A percentile compares a stretch with the other conserved stretches of the same genome.
Evolutionary conservation across 441 rosid genomes (phyloP).

Genomic region (Euphorbia schlechtendalii): DNA sequence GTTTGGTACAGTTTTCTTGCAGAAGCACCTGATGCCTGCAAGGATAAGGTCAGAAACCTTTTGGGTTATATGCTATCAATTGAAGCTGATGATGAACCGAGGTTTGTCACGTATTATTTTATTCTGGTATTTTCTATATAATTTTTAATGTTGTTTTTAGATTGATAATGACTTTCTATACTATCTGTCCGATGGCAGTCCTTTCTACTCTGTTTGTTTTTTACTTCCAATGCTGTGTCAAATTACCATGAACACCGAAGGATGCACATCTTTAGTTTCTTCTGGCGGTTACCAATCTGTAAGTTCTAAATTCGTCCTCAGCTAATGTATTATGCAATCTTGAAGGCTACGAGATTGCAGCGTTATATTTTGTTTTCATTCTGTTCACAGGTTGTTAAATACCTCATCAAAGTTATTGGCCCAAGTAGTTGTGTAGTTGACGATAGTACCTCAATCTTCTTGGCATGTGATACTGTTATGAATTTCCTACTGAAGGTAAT

Average conservation of each 20-base stretch:
- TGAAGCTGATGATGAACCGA: constrained; percentile 84
- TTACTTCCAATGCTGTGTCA: constrained; percentile 89
- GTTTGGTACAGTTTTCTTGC: constrained; percentile 73
- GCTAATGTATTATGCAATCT: background rate
- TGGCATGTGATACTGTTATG: constrained; percentile 88
- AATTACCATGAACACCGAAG: constrained; percentile 63
- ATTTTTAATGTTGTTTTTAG: background rate
- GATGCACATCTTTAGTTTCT: constrained; percentile 55
- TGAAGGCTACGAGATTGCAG: background rate
- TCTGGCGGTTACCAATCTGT: constrained; percentile 61
- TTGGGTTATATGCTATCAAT: constrained; percentile 66
- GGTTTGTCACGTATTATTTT: constrained; percentile 32
- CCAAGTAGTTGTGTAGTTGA: constrained; percentile 29
- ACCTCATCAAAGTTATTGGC: constrained; percentile 52
- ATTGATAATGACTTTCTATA: constrained; percentile 19
- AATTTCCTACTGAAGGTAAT: constrained; percentile 80
- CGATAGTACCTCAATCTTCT: constrained; percentile 43
- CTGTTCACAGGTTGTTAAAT: constrained; percentile 57
- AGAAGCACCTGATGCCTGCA: constrained; percentile 67
- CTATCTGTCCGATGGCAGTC: constrained; percentile 39
- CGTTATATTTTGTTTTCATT: background rate
- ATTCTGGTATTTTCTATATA: background rate
- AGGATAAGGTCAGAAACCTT: constrained; percentile 66
- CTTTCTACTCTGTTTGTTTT: constrained; percentile 69
- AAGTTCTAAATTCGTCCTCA: constrained; percentile 26